Evolutionary conservation across 257 asterid genomes (phyloP), one percentile per base, ranked within the genome.

Genomic region (Capsicum baccatum): DNA sequence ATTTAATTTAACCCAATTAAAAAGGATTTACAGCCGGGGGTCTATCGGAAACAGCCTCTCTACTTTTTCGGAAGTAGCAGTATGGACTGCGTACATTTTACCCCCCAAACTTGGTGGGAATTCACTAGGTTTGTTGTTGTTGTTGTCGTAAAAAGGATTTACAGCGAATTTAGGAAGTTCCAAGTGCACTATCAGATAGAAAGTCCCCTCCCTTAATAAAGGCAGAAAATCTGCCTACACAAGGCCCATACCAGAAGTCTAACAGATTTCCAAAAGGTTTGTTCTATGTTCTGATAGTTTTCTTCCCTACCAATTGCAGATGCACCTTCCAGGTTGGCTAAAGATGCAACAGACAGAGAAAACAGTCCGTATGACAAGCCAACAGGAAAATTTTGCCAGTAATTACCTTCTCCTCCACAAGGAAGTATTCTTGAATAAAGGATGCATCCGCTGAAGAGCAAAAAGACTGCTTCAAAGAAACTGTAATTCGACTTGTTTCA

Each of bases 401-500:
- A 16, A 69, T 79, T 92, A 94, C 99, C 99, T 97, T 93, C 78
- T 94, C 98, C 88, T 97, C 97, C 90, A 91, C 87, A 83, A 88
- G 84, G 85, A 97, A 97, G 89, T 95, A 91, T 81, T 93, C 99
- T 83, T 92, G 98, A 87, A 94, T 92, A 85, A 94, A 97, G 42
- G 99, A 91, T 80, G 97, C 95, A 86, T 95, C 95, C 2, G 90
- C 91, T 19, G 99, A 97, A 85, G 91, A 89, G 88, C 97, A 92
- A 63, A 90, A 82, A 67, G 98, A 95, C 87, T 97, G 99, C 93
- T 92, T 97, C 89, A 97, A 74, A 8, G 98, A 94, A 16, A 97
- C 90, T 35, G 98, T 94, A 85, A 97, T 90, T 90, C 99, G 92
- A 84, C 93, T 92, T 67, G 87, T 89, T 80, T 91, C 98, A 80